Conservation (phyloP, 768 basidiomycete genomes). For the Leccinum rimulosum region DNA sequence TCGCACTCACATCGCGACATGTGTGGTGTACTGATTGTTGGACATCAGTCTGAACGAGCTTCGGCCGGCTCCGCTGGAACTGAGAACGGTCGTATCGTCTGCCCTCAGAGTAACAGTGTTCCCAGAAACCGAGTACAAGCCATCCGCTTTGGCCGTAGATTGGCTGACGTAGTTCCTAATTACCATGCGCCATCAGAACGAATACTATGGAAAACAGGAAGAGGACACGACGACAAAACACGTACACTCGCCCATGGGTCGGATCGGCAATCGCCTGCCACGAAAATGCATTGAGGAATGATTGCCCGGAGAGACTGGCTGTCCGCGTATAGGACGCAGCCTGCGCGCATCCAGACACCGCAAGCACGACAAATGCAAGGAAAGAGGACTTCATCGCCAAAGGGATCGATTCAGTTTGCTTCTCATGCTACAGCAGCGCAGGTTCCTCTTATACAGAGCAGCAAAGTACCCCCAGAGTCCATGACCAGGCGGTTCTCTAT, state of each 20-base stretch:
- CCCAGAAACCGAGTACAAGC: constrained; percentile 55
- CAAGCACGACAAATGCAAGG: constrained; percentile 8
- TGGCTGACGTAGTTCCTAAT: constrained; percentile 44
- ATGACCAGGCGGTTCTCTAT: neutral
- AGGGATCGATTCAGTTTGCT: neutral
- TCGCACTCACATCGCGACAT: constrained; percentile 33
- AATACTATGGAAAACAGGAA: neutral
- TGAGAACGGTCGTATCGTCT: constrained; percentile 33
- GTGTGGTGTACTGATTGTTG: constrained; percentile 29
- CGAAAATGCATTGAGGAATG: constrained; percentile 40
- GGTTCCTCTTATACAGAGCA: constrained; percentile 11
- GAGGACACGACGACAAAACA: neutral
- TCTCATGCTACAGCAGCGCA: neutral
- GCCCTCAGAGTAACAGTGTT: constrained; percentile 35
- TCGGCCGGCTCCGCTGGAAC: constrained; percentile 31
- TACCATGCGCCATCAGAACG: neutral
- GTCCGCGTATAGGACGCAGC: constrained; percentile 45
- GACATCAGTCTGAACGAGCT: constrained; percentile 37
- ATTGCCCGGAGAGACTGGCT: constrained; percentile 47
- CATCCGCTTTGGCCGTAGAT: constrained; percentile 47
- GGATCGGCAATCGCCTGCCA: constrained; percentile 34
- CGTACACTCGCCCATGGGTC: constrained; percentile 35
- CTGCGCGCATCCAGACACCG: constrained; percentile 11
- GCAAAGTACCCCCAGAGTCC: neutral
- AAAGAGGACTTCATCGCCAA: constrained; percentile 4